Conservation (phyloP, 352 stramenopile species). For the Phytophthora podocarpi region DNA sequence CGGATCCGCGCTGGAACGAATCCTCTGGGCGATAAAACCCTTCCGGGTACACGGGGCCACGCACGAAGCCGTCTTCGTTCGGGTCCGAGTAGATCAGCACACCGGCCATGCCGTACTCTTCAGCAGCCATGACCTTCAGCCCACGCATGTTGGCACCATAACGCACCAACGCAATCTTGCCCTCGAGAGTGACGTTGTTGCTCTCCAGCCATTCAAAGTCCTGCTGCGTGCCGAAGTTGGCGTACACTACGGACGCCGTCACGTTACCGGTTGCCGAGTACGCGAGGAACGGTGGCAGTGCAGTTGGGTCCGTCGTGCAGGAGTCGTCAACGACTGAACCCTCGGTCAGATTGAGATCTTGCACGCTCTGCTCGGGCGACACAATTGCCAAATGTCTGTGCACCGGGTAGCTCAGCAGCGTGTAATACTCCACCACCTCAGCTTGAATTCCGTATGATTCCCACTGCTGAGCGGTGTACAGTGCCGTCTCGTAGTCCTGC, state of each 20-base stretch:
- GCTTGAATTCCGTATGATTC: slow-evolving; percentile 56
- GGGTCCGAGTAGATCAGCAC: slow-evolving; percentile 81
- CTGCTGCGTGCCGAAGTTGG: slow-evolving; percentile 73
- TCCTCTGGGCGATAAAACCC: slow-evolving; percentile 36
- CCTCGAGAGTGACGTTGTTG: slow-evolving; percentile 50
- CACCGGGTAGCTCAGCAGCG: slow-evolving; percentile 66
- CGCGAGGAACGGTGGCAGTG: slow-evolving; percentile 71
- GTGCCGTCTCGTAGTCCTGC: slow-evolving; percentile 55
- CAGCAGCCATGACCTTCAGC: slow-evolving; percentile 68
- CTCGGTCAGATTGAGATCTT: slow-evolving; percentile 58
- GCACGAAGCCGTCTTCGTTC: slow-evolving; percentile 59
- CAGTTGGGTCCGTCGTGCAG: slow-evolving; percentile 55
- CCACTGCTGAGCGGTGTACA: slow-evolving; percentile 60
- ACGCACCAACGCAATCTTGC: slow-evolving; percentile 66
- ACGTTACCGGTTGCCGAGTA: slow-evolving; percentile 76
- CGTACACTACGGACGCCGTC: slow-evolving; percentile 73
- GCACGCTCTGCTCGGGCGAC: slow-evolving; percentile 24
- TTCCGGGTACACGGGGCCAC: slow-evolving; percentile 42
- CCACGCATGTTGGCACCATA: slow-evolving; percentile 61
- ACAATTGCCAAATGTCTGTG: slow-evolving; percentile 44
- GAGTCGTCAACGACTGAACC: slow-evolving; percentile 62
- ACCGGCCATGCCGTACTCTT: slow-evolving; percentile 51
- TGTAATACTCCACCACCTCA: slow-evolving; percentile 65
- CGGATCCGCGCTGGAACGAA: slow-evolving; percentile 81
- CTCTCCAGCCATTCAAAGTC: slow-evolving; percentile 44